Base-by-base conservation (phyloP, 768 basidiomycete species). In the Tulasnella sp. region DNA sequence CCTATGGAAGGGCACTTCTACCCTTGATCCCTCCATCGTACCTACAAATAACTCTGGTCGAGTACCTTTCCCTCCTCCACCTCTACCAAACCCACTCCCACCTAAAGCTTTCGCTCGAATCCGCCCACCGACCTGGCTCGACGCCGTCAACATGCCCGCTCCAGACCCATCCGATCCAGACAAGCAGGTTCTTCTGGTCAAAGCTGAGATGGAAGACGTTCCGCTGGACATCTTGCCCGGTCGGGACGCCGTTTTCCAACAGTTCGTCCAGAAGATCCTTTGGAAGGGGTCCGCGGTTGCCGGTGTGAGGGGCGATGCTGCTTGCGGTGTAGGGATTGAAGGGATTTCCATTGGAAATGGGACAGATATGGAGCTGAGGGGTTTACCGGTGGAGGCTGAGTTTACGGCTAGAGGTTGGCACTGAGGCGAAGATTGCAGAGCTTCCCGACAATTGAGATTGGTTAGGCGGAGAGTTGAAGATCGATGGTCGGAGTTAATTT, bases 261-360 rank as follows among this genome's bases (percentile, higher is more conserved):
- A 87, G 75, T 95, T 95, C 79, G 89, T 95, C 20, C 84, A 87
- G 80, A 95, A 95, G 92, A 88, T 93, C n/a, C 87, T 93, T 7
- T 93, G 92, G 80, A 88, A 89, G 26, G 81, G 87, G 1, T 84
- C 87, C 26, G 92, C 92, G 0, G 81, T 89, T 0, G 93, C 92
- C 6, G 93, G 92, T 6, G 86, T 94, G 11, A 82, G 87, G 57
- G 93, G 93, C 11, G 85, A 86, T 18, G 90, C 90, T 1, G 89
- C 89, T 40, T 91, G 93, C 1, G 85, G 85, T 0, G 87, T 90
- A 23, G 83, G 86, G 44, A 87, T 94, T 2, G 84, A 88, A 35
- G 93, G 93, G 0, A 83, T 94, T 73, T 46, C 77, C 42, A 57
- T 61, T 13, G 83, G 84, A 16, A 82, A 86, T 40, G 78, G 46